These are phyloP conservation scores for Cardamine occulta DNA, from an alignment of 345 rosid species.

Conservation along the genomic window DNA sequence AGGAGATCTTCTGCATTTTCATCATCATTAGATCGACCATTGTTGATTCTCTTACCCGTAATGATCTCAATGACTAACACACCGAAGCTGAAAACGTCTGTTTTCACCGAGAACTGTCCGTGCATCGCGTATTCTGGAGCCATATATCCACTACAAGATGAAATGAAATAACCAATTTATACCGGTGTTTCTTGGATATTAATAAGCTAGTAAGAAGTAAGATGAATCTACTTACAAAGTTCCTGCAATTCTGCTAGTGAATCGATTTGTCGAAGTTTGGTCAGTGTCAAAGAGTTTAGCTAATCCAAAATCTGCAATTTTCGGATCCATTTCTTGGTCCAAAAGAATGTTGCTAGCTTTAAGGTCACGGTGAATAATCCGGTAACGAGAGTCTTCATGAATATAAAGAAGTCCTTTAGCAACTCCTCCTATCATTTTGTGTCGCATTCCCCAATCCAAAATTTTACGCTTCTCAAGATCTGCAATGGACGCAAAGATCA, in stretches of 20 bases:
- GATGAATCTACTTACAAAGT: conserved; percentile 47
- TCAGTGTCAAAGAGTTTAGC: conserved; percentile 51
- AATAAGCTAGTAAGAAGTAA: not conserved
- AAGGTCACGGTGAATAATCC: conserved; percentile 61
- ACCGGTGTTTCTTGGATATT: not conserved
- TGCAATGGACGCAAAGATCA: not conserved
- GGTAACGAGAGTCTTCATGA: conserved; percentile 54
- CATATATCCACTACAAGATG: conserved; percentile 41
- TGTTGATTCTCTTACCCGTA: conserved; percentile 39
- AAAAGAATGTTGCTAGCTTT: conserved; percentile 63
- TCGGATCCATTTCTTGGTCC: conserved; percentile 56
- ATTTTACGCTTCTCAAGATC: conserved; percentile 24
- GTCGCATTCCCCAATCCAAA: conserved; percentile 31
- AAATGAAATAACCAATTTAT: not conserved
- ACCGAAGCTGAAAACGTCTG: conserved; percentile 44
- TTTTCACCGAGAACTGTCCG: conserved; percentile 39
- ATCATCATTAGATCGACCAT: conserved; percentile 14
- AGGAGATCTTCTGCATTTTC: conserved; percentile 40
- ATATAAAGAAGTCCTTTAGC: conserved; percentile 40
- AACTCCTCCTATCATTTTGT: conserved; percentile 32
- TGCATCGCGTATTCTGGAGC: conserved; percentile 46
- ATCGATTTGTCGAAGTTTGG: conserved; percentile 43
- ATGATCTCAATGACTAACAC: conserved; percentile 45
- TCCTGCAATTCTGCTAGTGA: conserved; percentile 54
- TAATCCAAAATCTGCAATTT: conserved; percentile 67